Evolutionary conservation across 768 basidiomycete species (phyloP), one percentile per base, ranked within the genome.

Genomic region (Kwoniella botswanensis): DNA sequence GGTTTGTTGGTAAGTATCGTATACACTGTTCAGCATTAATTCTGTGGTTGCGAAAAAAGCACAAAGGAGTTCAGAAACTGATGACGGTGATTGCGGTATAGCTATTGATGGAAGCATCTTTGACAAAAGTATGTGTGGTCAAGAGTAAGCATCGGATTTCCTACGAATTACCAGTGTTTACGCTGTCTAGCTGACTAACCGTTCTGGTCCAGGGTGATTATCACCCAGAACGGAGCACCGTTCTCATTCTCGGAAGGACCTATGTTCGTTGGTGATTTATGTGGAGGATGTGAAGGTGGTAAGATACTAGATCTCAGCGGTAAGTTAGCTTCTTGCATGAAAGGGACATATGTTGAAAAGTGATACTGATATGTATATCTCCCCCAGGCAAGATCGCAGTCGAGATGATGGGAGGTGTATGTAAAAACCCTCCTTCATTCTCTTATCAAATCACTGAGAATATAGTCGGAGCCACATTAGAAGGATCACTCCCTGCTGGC

Each of bases 231-330:
- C n/a, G 59, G 59, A 42, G 4, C 35, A 21, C 59, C 59, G 2
- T 44, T 61, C 42, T 18, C 59, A n/a, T 61, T 61, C 42, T 61
- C 59, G 17, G 59, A 61, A 44, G 59, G 59, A 43, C 59, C 59
- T 35, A 43, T 61, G 7, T 61, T 43, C 22, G 59, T 61, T 26
- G 59, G 59, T 17, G 59, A 61, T 44, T 43, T 26, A 35, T 61
- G 59, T 11, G 18, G 18, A 18, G 59, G 59, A 61, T 61, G 59
- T 43, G 18, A 22, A 12, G 59, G 59, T 26, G 59, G 59, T 35
- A 26, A 15, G 6, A 5, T 61, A 7, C 11, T 61, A 9, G 59
- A 61, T 61, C 18, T 61, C 18, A 61, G 59, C 13, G 59, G 59
- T 61, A 22, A 61, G 59, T 61, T 3, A 21, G 35, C 26, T 11